Evolutionary conservation across 2,329 filamentous ascomycete genomes (phyloP).

Genomic region (Epichloe brachyelytri): DNA sequence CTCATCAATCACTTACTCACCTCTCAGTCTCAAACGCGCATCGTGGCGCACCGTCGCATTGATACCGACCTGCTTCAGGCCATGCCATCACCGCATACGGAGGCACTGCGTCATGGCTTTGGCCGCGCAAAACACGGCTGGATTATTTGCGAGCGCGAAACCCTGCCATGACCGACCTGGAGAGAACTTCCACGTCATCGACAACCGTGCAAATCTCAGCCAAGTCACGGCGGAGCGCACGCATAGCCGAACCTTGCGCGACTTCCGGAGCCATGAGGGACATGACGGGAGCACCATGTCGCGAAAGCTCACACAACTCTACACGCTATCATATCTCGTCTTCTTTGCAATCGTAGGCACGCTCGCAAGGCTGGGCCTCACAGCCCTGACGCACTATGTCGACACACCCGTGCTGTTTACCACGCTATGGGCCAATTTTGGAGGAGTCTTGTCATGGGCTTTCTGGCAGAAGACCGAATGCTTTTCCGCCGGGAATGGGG

Average conservation of each 20-base stretch:
- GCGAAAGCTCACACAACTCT: conserved; percentile 42
- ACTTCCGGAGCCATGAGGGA: conserved; percentile 5
- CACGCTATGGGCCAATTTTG: conserved; percentile 79
- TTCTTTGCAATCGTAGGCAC: conserved; percentile 80
- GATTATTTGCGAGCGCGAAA: background rate
- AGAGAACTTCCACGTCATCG: conserved; percentile 8
- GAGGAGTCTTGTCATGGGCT: conserved; percentile 71
- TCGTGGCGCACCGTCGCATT: too few relatives aligned
- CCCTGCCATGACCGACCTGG: background rate
- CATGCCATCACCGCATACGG: too few relatives aligned
- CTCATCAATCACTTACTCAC: too few relatives aligned
- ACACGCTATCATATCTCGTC: conserved; percentile 69
- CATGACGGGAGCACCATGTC: conserved; percentile 24
- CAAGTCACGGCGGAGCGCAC: conserved; percentile 21
- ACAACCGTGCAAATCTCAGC: conserved; percentile 28
- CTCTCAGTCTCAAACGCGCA: too few relatives aligned
- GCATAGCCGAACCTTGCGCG: conserved; percentile 9
- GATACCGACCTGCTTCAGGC: too few relatives aligned
- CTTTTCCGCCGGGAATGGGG: conserved; percentile 62
- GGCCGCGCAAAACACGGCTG: too few relatives aligned
- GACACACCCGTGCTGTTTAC: conserved; percentile 62
- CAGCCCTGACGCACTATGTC: conserved; percentile 67
- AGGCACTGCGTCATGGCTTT: too few relatives aligned
- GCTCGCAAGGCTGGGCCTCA: conserved; percentile 66
- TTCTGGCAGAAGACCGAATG: conserved; percentile 64